Percentiles rank a stretch among this genome's conserved stretches.
phyloP scores from a whole-genome alignment of 129 eudicot genomes.

The Solidago caesia region DNA sequence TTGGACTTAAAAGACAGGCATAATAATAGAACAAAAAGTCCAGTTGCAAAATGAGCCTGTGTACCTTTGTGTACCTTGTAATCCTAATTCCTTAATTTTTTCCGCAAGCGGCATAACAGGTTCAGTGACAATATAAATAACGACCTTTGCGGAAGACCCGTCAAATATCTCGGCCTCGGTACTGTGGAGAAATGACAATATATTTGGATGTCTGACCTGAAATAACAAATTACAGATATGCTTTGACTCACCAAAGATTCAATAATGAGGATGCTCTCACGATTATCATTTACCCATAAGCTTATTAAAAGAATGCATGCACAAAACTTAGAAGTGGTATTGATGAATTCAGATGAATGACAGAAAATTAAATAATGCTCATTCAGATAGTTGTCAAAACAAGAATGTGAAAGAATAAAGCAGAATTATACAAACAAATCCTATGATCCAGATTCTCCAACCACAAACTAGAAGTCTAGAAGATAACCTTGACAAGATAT shows the following conservation, averaged over 20 bases:
- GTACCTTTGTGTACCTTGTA: slow-evolving; percentile 87
- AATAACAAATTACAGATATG: slow-evolving; percentile 20
- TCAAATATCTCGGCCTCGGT: slow-evolving; percentile 82
- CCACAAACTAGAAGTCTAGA: no score
- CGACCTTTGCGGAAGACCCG: slow-evolving; percentile 71
- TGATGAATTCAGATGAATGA: no score
- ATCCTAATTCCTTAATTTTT: slow-evolving; percentile 87
- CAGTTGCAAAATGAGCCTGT: slow-evolving; percentile 9
- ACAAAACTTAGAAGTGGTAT: slow-evolving; percentile 5
- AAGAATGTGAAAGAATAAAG: no score
- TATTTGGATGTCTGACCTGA: slow-evolving; percentile 98
- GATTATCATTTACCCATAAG: not conserved
- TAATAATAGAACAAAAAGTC: not conserved
- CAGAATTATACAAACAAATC: no score
- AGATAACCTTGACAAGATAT: no score
- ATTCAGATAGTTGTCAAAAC: no score
- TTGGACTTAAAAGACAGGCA: not conserved
- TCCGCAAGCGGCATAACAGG: slow-evolving; percentile 96
- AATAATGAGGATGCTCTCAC: not conserved
- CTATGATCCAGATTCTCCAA: no score
- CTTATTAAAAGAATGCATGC: not conserved
- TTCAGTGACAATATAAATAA: slow-evolving; percentile 91
- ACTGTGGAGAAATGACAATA: slow-evolving; percentile 90
- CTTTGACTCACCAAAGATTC: not conserved
- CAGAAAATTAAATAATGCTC: no score